Base-by-base conservation (phyloP, 495 filamentous ascomycete species). In the Darksidea phi region DNA sequence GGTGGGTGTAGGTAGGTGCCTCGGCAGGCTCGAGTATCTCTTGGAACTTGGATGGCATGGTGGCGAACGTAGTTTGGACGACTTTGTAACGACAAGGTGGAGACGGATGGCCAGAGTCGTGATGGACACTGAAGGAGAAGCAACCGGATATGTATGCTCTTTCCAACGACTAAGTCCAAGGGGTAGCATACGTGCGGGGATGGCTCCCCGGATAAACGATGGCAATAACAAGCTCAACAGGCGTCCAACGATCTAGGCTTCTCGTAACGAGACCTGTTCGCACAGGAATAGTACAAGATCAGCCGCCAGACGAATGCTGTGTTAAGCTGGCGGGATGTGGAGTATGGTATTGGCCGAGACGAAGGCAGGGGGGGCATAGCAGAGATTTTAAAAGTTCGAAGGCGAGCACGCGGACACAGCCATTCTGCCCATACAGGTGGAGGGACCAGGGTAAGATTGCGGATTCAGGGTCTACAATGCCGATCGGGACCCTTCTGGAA, bases 1-100 rank as follows among this genome's bases (percentile, higher is more conserved):
- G 64, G 42, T 66, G 63, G 6, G 63, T 50, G 54, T 66, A 70
- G 26, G 64, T 52, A 1, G 63, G 59, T 15, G 61, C 54, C 17
- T 57, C 43, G 21, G 69, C 47, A 26, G 58, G 66, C 66, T 74
- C 72, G 54, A 74, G 66, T 38, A 67, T 62, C 45, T 74, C 72
- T 42, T 67, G 61, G 54, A 74, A 74, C 48, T 74, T 74, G 24
- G 69, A 71, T 17, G 61, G 34, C 50, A 67, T 63, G 37, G 61
- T 68, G 32, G 55, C 23, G 48, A 36, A 20, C 15, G n/a, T 28
- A 18, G 25, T 11, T 17, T 46, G 11, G 48, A 34, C 20, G 42
- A 32, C 28, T 10, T 36, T 23, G 58, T n/a, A 25, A 48, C 37
- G 45, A 10, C 18, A 37, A 4, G 4, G 38, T 41, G 10, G 36